A percentile compares a stretch with the other conserved stretches of the same genome.
Conservation (phyloP, 805 yeast species). For the Suhomyces emberorum region DNA sequence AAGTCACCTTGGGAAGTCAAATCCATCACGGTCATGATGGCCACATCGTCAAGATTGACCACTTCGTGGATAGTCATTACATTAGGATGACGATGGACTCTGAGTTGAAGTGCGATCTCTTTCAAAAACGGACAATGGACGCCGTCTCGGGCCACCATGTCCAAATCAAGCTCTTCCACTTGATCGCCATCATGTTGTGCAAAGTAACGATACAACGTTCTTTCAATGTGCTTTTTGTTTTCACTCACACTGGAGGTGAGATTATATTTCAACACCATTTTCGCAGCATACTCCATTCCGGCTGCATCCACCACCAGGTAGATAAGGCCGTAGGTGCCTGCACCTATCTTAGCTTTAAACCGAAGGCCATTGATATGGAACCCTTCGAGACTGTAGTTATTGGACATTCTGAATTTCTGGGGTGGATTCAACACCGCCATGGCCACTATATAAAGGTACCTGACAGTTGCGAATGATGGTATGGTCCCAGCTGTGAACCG, state of each 20-base stretch:
- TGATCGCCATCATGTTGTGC: conserved; percentile 11
- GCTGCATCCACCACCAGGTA: conserved; percentile 59
- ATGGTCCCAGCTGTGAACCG: no score
- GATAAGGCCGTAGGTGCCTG: conserved; percentile 85
- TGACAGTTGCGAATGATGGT: no score
- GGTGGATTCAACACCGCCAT: no score
- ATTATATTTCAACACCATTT: conserved; percentile 56
- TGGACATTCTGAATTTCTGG: no score
- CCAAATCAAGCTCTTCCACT: conserved; percentile 21
- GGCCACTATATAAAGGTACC: no score
- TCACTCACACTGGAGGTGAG: conserved; percentile 24
- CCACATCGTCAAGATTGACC: conserved; percentile 51
- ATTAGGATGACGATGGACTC: conserved; percentile 76
- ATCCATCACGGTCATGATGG: conserved; percentile 77
- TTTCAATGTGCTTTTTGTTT: conserved; percentile 29
- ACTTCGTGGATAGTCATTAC: conserved; percentile 74
- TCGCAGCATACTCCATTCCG: conserved; percentile 61
- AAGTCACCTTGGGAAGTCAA: conserved; percentile 83
- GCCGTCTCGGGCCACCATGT: conserved; percentile 24
- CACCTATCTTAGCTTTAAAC: conserved; percentile 57
- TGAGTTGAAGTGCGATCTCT: conserved; percentile 72
- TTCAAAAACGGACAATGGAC: conserved; percentile 39
- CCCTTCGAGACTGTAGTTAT: conserved; percentile 13
- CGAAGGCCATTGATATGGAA: conserved; percentile 28
- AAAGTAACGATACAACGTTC: conserved; percentile 20